A percentile compares a stretch with the other conserved stretches of the same genome.
phyloP scores from a whole-genome alignment of 1,284 basidiomycete genomes.

The Wolfiporia cocos region DNA sequence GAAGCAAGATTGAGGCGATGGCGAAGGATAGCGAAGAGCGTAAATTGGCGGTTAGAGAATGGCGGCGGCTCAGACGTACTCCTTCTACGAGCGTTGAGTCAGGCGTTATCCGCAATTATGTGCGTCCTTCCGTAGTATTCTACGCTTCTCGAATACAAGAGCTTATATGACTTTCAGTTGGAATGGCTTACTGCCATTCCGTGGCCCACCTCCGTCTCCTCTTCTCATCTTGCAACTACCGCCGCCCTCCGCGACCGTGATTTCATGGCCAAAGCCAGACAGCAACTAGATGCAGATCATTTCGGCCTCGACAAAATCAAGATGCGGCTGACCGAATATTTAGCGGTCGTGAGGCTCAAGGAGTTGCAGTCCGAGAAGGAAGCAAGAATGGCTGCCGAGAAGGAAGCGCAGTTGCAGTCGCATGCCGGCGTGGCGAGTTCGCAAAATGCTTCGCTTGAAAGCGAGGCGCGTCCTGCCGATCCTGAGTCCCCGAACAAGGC shows the following conservation, averaged over 20 bases:
- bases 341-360: constrained; percentile 80
- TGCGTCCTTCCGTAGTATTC: constrained; percentile 29
- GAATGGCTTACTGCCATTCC: constrained; percentile 84
- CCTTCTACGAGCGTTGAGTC: constrained; percentile 74
- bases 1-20: constrained; percentile 76
- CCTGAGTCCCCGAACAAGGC: no score
- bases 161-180: constrained; percentile 41
- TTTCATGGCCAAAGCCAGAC: constrained; percentile 60
- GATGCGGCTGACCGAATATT: constrained; percentile 84
- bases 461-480: no score
- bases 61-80: constrained; percentile 68
- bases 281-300: constrained; percentile 83
- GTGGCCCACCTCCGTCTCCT: constrained; percentile 60
- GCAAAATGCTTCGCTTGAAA: no score
- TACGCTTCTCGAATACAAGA: no score
- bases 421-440: no score
- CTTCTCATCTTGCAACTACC: no score
- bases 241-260: constrained; percentile 38
- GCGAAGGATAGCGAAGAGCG: constrained; percentile 70
- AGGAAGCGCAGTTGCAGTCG: neutral
- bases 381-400: neutral
- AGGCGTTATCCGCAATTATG: constrained; percentile 73
- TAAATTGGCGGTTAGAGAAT: constrained; percentile 80
- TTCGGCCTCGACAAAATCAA: constrained; percentile 89
- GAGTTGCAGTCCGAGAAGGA: constrained; percentile 42